A percentile compares a stretch with the other conserved stretches of the same genome.
These are phyloP conservation scores for Aspergillus terreus DNA, from an alignment of 2,329 filamentous ascomycete genomes.

Conservation along the genomic window DNA sequence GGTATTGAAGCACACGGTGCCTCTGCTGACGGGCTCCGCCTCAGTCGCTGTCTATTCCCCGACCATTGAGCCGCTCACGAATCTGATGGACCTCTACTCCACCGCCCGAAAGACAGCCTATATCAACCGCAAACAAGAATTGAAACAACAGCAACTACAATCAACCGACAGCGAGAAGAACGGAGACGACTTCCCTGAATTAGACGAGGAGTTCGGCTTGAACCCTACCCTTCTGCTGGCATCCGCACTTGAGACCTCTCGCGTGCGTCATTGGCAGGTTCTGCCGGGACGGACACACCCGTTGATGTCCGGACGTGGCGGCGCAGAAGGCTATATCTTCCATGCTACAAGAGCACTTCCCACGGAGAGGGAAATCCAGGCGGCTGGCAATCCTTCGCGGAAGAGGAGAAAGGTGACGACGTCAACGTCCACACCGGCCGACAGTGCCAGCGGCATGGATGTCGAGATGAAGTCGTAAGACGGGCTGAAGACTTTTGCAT, in stretches of 20 bases:
- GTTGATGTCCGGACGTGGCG: slow-evolving; percentile 83
- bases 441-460: slow-evolving; percentile 20
- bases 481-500: background rate
- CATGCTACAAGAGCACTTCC: slow-evolving; percentile 79
- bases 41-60: slow-evolving; percentile 83
- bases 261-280: slow-evolving; percentile 82
- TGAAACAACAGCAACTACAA: slow-evolving; percentile 10
- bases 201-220: slow-evolving; percentile 70
- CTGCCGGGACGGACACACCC: slow-evolving; percentile 89
- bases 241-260: slow-evolving; percentile 73
- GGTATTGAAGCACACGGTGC: slow-evolving; percentile 70
- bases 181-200: slow-evolving; percentile 31
- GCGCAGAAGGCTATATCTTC: slow-evolving; percentile 86
- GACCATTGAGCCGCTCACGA: slow-evolving; percentile 71
- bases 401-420: slow-evolving; percentile 62
- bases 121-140: slow-evolving; percentile 34
- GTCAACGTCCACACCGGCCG: slow-evolving; percentile 16
- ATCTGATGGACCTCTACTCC: slow-evolving; percentile 79
- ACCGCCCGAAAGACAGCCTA: slow-evolving; percentile 76
- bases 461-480: slow-evolving; percentile 28
- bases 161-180: slow-evolving; percentile 9
- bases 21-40: slow-evolving; percentile 77
- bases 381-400: slow-evolving; percentile 66
- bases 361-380: slow-evolving; percentile 73
- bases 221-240: slow-evolving; percentile 83